Evolutionary conservation across 2,329 filamentous ascomycete species (phyloP), one percentile per base, ranked within the genome.

Genomic region (Tolypocladium endophyticum): DNA sequence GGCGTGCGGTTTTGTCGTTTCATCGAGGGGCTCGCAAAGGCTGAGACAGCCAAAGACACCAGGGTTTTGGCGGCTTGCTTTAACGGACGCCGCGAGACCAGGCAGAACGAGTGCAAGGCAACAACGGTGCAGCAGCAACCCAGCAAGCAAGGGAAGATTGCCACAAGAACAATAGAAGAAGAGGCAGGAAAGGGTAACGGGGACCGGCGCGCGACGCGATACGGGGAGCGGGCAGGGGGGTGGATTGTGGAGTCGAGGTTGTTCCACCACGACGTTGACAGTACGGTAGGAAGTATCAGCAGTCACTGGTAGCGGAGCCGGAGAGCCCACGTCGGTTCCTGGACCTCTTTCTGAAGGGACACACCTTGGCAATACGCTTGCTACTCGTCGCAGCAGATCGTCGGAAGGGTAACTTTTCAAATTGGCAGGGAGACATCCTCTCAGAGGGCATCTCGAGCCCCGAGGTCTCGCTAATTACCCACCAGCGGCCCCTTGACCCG

Each of bases 11-110:
- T 61, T 60, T 59, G 59, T 61, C 60, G 65, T 65, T 66, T 67
- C 68, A 69, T 69, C 63, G 64, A 66, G 63, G 64, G 64, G 63
- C 38, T 59, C 35, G 23, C 30, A 54, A 57, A 30, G 62, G 60
- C 63, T 59, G 61, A 61, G 62, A 62, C 63, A 62, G 61, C 61
- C 63, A 61, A 33, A 61, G 47, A 20, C 47, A 39, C 39, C 30
- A 47, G 23, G 54, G 43, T 35, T 35, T 3, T 20, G 20, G 43
- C 54, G 35, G 35, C 18, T 41, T 56, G 33, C 33, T 43, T 18
- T 9, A 23, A 23, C 54, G 33, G 33, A 55, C 30, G 9, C 30
- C 50, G 50, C 50, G 50, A 54, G 50, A 54, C 30, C 18, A 23
- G 30, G 8, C 14, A 20, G 23, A 55, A 57, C 39, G 59, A 56